Percentiles rank a stretch among this genome's conserved stretches.
phyloP scores from a whole-genome alignment of 2,329 filamentous ascomycete species.

The Amauroascus niger region DNA sequence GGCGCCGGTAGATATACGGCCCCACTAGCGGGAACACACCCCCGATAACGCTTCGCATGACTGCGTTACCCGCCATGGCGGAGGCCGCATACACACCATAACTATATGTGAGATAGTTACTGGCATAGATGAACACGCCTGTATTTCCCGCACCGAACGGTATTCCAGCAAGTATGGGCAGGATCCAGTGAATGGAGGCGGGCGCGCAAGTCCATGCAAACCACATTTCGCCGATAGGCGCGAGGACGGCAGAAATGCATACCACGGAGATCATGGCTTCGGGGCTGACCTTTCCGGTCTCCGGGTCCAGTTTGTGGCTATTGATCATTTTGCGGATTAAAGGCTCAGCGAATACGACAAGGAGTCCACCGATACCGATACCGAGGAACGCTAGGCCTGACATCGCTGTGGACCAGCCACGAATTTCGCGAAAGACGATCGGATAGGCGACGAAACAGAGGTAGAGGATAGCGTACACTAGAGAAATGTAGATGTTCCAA shows the following conservation, averaged over 20 bases:
- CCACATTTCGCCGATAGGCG: conserved; percentile 69
- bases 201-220: conserved; percentile 86
- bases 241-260: conserved; percentile 63
- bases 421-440: conserved; percentile 63
- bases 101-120: conserved; percentile 67
- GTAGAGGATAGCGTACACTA: conserved; percentile 80
- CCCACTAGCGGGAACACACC: conserved; percentile 69
- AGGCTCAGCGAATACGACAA: conserved; percentile 50
- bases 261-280: conserved; percentile 76
- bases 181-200: conserved; percentile 66
- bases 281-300: conserved; percentile 61
- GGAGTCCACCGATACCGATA: conserved; percentile 49
- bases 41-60: conserved; percentile 63
- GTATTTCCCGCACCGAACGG: conserved; percentile 71
- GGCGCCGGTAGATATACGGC: conserved; percentile 56
- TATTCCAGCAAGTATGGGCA: conserved; percentile 66
- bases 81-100: conserved; percentile 77
- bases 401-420: conserved; percentile 66
- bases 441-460: conserved; percentile 87
- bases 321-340: conserved; percentile 70
- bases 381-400: conserved; percentile 72
- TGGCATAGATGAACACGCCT: conserved; percentile 70
- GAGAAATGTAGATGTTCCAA: conserved; percentile 60
- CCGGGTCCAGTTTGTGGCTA: conserved; percentile 60
- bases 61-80: conserved; percentile 68